Evolutionary conservation across 495 filamentous ascomycete species (phyloP), one percentile per base, ranked within the genome.

Genomic region (Peziza echinospora): DNA sequence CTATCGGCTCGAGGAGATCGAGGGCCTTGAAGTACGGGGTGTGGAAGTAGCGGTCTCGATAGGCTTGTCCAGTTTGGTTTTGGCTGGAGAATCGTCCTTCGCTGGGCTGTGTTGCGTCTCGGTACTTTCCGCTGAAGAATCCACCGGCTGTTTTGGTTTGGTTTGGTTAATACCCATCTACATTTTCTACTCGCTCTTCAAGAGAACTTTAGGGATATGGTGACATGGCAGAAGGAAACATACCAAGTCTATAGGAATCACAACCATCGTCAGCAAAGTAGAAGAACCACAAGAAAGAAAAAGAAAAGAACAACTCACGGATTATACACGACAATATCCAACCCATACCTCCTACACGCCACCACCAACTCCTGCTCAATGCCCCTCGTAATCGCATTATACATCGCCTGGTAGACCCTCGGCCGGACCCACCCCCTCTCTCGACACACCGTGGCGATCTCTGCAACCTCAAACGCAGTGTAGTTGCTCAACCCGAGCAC

Each of bases 291-390:
- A 37, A 9, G 9, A 9, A 9, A 19, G 17, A 23, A 10, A 24
- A 11, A 10, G 13, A 19, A 42, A 43, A 21, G 43, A 19, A 16
- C 5, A 26, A 48, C 46, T 19, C 25, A 51, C 47, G 86, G 86
- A 60, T 93, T 93, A 63, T 94, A 93, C n/a, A 87, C 67, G 22
- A 93, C 84, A 21, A 93, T 72, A 49, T 89, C 81, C 23, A 94
- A 66, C 0, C 82, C 81, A 56, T 87, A 93, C 13, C 82, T 75
- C n/a, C 76, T 71, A 53, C 82, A 92, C 5, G 76, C 76, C 0
- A 73, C 77, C 24, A 93, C 68, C 26, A 93, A 65, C 62, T 94
- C 86, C 11, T 72, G 60, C 62, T 93, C 85, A 45, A 92, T 78
- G 6, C 70, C 72, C 10, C 85, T 80, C 3, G 70, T 80, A 48